Evolutionary conservation across 768 basidiomycete genomes (phyloP), one percentile per base, ranked within the genome.

Genomic region (Leucocoprinus sp.): DNA sequence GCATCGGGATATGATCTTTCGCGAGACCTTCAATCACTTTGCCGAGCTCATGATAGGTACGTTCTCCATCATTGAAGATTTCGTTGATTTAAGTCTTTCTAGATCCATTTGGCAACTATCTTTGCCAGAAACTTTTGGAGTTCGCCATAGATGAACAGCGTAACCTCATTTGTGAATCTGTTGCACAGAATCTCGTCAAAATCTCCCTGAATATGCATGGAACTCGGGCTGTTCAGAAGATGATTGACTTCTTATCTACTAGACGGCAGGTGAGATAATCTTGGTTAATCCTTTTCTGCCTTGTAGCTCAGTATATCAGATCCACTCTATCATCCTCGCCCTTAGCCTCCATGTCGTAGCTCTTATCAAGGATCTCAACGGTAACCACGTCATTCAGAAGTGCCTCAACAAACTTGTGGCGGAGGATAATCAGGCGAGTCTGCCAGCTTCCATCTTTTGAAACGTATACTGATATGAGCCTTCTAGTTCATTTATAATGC

Each of bases 181-280:
- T 99, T 40, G 91, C 93, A 26, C 88, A 93, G 58, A 96, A 99
- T 56, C 76, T 99, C 40, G 96, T 99, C 57, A 92, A 85, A 60
- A 98, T 99, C 59, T 96, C 93, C 26, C 73, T 99, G 52, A 99
- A 99, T 67, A 99, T 99, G 96, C 96, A 99, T 65, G 96, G 96
- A 24, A 99, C 96, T 24, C 83, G 96, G 50, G 96, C 96, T 21
- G 96, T 98, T 48, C 96, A 99, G 71, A 98, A 98, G 72, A 98
- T 98, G 95, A 96, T 99, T 52, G 96, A 99, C 64, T 98, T 96
- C 72, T 68, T 99, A 60, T 95, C 93, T 17, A 92, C 90, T 43
- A 82, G 89, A 57, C 73, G 96, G 59, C 91, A 93, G 86, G 89
- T 59, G 52, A 51, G 15, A 18, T 18, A 7, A 37, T 18, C 17